Evolutionary conservation across 768 basidiomycete species (phyloP), one percentile per base, ranked within the genome.

Genomic region (Amanita phalloides): DNA sequence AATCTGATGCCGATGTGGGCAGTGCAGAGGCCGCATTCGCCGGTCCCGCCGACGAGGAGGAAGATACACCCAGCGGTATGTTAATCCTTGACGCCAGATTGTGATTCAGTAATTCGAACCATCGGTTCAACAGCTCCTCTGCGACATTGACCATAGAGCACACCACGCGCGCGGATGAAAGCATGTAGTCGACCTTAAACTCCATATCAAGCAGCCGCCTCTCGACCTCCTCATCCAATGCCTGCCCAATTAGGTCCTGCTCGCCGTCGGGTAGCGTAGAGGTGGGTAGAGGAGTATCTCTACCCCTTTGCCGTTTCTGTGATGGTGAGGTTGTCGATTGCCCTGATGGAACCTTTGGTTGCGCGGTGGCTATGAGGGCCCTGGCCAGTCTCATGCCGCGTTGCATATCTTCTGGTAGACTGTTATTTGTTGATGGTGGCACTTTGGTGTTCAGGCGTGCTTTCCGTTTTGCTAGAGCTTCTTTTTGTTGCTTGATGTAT

Each of bases 171-270:
- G 77, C 70, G 53, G 74, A 69, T 13, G 75, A 65, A 56, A 76
- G 73, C 23, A 87, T 63, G 48, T 68, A 72, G 58, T 87, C 85
- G 50, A 80, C 65, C 62, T 83, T 81, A 58, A 71, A 80, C 55
- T 74, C 71, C 33, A 84, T 64, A 11, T 75, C 71, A 3, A 62
- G 66, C 51, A 82, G 65, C 14, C 71, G 68, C 76, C 59, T 17
- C 75, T 66, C 23, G 61, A 64, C 55, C 32, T 70, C 70, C 9
- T 62, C 61, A 25, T 60, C 61, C 13, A 64, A 47, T 17, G 58
- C 58, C 4, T 33, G 51, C 50, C 4, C 58, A 38, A 38, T 52
- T 10, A 45, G 17, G 26, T 52, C 51, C 5, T 17, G 20, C 21
- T 43, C 49, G 10, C 37, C 49, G 10, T 44, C 39, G 4, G 13